These are phyloP conservation scores for Chalciporus sp. DNA, from an alignment of 1,284 basidiomycete genomes.

Conservation along the genomic window DNA sequence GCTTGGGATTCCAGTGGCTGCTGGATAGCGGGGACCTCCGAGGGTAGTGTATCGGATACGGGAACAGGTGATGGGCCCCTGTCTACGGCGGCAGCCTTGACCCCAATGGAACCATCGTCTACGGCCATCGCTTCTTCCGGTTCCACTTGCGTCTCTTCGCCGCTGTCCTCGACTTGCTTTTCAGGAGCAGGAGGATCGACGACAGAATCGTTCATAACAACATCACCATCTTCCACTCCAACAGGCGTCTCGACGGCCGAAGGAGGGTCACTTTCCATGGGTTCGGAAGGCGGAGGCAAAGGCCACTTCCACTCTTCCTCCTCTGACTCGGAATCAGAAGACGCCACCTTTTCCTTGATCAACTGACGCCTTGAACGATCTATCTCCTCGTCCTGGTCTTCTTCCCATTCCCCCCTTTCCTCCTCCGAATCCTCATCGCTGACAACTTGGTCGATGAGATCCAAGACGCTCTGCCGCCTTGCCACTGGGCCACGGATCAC, in stretches of 20 bases:
- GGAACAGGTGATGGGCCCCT: background rate
- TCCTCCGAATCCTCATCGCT: slow-evolving; percentile 27
- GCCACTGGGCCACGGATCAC: slow-evolving; percentile 49
- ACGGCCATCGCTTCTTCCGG: slow-evolving; percentile 21
- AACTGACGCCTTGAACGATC: slow-evolving; percentile 10
- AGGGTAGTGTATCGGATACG: background rate
- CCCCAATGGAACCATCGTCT: slow-evolving; percentile 11
- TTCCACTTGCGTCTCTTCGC: slow-evolving; percentile 25
- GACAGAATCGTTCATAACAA: slow-evolving; percentile 7
- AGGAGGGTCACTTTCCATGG: background rate
- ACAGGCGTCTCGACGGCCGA: background rate
- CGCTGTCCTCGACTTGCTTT: slow-evolving; percentile 7
- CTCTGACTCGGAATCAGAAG: slow-evolving; percentile 29
- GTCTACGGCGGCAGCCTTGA: slow-evolving; percentile 2
- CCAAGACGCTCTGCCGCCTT: slow-evolving; percentile 20
- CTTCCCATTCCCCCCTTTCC: slow-evolving; percentile 34
- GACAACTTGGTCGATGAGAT: slow-evolving; percentile 19
- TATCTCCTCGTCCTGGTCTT: slow-evolving; percentile 27
- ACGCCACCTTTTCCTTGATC: background rate
- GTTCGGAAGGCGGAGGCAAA: slow-evolving; percentile 5
- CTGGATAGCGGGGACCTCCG: background rate
- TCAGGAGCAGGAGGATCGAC: background rate
- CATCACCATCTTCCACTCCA: background rate
- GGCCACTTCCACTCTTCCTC: slow-evolving; percentile 17
- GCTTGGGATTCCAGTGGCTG: background rate